phyloP scores from a whole-genome alignment of 2,329 filamentous ascomycete species.

The Aspergillus bombycis region DNA sequence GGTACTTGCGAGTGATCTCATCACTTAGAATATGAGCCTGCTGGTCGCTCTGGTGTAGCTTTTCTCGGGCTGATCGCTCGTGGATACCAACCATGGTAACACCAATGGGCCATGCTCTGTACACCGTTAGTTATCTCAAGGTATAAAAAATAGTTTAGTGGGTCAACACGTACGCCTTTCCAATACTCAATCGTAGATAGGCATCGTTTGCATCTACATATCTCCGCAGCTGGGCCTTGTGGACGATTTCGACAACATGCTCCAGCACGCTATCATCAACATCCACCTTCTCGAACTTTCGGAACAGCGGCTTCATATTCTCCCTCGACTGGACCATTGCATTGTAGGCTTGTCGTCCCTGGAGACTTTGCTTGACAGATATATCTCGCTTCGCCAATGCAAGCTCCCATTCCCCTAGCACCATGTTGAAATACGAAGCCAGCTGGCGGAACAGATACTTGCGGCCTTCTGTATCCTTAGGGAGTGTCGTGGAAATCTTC shows the following conservation, averaged over 20 bases:
- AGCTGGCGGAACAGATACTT: conserved; percentile 82
- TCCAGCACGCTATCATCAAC: conserved; percentile 77
- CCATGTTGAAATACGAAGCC: conserved; percentile 93
- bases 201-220: conserved; percentile 98
- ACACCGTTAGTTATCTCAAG: conserved; percentile 16
- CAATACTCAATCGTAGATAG: conserved; percentile 89
- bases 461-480: conserved; percentile 66
- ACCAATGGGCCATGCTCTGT: conserved; percentile 89
- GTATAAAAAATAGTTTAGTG: neutral
- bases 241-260: conserved; percentile 87
- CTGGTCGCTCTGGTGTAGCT: conserved; percentile 76
- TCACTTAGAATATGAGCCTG: conserved; percentile 97
- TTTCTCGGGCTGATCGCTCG: conserved; percentile 92
- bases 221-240: conserved; percentile 82
- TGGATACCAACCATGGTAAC: conserved; percentile 99
- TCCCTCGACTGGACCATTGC: conserved; percentile 86
- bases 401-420: conserved; percentile 83
- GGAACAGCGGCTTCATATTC: conserved; percentile 87
- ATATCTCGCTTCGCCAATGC: conserved; percentile 67
- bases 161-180: conserved; percentile 66
- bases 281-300: conserved; percentile 80
- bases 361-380: conserved; percentile 69
- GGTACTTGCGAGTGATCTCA: conserved; percentile 89
- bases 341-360: conserved; percentile 78
- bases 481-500: conserved; percentile 71